Evolutionary conservation across 371 early-diverging fungal species (phyloP), one percentile per base, ranked within the genome.

Genomic region (Zopfochytrium polystomum): DNA sequence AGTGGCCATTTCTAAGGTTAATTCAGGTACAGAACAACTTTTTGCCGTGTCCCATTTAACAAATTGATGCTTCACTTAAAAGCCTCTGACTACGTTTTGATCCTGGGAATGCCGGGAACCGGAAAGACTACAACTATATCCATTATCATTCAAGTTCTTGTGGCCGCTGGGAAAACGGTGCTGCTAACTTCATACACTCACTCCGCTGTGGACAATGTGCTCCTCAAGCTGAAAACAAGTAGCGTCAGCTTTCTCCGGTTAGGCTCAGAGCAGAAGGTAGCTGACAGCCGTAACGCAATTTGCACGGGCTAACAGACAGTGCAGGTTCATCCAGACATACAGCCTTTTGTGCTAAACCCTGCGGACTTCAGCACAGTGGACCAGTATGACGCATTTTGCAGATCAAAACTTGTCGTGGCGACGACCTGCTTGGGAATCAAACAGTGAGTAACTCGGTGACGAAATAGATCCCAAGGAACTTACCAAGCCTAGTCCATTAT

Each of bases 21-120:
- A 92, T 62, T 54, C 67, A n/a, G 88, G 89, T 58, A 91, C 91
- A 60, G 65, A 71, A 47, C 54, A 51, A 9, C 26, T 51, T 27
- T 42, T 53, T 47, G 35, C 31, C 15, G 7, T 22, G 52, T 15
- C 57, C 57, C n/a, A 43, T 65, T 11, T 1, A 55, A 2, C 32
- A 49, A 33, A 23, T 64, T 1, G 3, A 32, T 7, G 55, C 15
- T 46, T n/a, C n/a, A n/a, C n/a, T 57, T 56, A 15, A 44, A 80
- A 61, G 90, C 91, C 0, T 62, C 85, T 38, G 95, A 98, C 63
- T 99, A 96, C 69, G 81, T 88, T 6, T 72, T 99, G 48, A 89
- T 99, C 25, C 78, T 98, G 34, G 99, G 99, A 22, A 97, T 99
- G 97, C 99, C 99, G 0, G 99, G 99, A 1, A 97, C 99, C 0